Evolutionary conservation across 2,329 filamentous ascomycete genomes (phyloP).

Genomic region (Trichoderma simmonsii): DNA sequence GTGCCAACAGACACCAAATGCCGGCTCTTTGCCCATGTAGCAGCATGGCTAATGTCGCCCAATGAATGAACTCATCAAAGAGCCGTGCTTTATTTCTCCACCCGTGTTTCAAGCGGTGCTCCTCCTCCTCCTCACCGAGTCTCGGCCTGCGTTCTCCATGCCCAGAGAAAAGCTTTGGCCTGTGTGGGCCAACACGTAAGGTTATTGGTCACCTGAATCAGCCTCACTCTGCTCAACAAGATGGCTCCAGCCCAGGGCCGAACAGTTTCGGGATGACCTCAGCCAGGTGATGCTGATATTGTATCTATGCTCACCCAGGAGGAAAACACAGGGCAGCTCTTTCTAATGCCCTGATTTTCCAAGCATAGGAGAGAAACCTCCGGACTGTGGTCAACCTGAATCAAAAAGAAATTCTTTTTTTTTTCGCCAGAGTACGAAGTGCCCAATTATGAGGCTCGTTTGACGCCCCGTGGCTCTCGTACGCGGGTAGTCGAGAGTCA

Average conservation of each 20-base stretch:
- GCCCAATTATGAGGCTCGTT: not conserved
- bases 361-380: not conserved
- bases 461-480: not conserved
- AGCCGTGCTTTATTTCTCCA: not conserved
- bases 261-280: not conserved
- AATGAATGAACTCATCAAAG: not conserved
- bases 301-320: not conserved
- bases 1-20: not conserved
- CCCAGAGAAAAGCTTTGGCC: not conserved
- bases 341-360: not conserved
- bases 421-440: not conserved
- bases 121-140: not conserved
- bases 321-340: not conserved
- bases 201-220: not conserved
- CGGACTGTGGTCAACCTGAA: not conserved
- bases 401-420: not conserved
- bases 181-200: not conserved
- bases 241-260: too few species aligned
- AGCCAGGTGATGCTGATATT: not conserved
- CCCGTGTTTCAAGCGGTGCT: not conserved
- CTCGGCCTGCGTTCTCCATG: not conserved
- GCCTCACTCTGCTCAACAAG: not conserved
- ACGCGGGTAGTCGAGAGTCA: not conserved
- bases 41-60: not conserved
- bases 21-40: not conserved